Base-by-base conservation (phyloP, 2,329 filamentous ascomycete species). In the Clonostachys sp. region DNA sequence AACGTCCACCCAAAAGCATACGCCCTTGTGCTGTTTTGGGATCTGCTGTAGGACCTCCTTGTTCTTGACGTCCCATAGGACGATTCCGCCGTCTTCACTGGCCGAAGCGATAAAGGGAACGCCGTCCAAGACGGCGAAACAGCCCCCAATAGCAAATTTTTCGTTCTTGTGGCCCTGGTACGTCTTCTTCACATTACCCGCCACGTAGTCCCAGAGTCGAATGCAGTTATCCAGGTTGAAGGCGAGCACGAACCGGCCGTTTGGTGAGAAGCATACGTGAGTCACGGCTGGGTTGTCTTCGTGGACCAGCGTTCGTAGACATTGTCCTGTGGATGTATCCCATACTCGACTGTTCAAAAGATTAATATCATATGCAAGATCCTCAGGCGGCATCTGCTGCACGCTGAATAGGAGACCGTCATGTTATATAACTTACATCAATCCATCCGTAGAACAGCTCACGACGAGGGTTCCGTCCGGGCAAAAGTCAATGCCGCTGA, bases 291-390 rank as follows among this genome's bases (percentile, higher is more conserved):
- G 89, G 61, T 96, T 95, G 64, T 97, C 94, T 71, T 97, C 94
- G 71, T 97, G 91, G 13, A 99, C 90, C 4, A 99, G 79, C 0
- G 94, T 99, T 45, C 91, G 86, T 30, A 99, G 77, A 66, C 94
- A 99, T 65, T 99, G 94, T 3, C 94, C 94, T 3, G 92, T 96
- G 16, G 84, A 85, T 1, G 92, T 95, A 61, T 99, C 94, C 94
- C 94, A 99, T 52, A 99, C 87, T 48, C 94, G 87, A 54, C 83
- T 87, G 40, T 24, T 1, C 30, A 38, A 44, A 50, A 35, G 40
- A 4, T 18, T 8, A 39, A 48, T 46, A 30, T 30, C 24, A 30
- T 30, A 4, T 30, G 48, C 47, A 24, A 41, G 34, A n/a, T 30
- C 8, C 12, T 16, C 34, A 20, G 18, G 24, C 16, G 10, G 33